Evolutionary conservation across 2,329 filamentous ascomycete species (phyloP), one percentile per base, ranked within the genome.

Genomic region (Dactylella cylindrospora): DNA sequence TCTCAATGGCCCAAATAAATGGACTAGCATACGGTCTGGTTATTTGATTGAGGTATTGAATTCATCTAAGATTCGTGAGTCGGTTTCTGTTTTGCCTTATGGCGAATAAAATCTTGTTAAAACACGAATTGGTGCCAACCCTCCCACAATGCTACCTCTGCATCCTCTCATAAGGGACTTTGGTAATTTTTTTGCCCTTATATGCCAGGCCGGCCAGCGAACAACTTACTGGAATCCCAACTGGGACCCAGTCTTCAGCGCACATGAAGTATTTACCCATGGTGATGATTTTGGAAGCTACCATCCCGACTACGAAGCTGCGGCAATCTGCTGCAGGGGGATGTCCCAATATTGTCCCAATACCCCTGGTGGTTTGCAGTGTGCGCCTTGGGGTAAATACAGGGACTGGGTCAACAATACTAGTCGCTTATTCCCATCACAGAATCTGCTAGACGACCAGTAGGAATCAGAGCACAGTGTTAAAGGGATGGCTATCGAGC

Each of bases 221-320:
- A 33, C 23, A 3, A 12, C 31, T n/a, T 8, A 13, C 5, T 1
- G 17, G 12, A 12, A 17, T 10, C 3, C 33, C 15, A 9, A 23
- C 5, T 5, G n/a, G 4, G 41, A 45, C 19, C 41, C 41, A 3
- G 41, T 45, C 5, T 33, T 45, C 12, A 20, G 5, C 10, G 41
- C 28, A 33, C 12, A 13, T 32, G 3, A 20, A 45, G 25, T 13
- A 12, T n/a, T n/a, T 13, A 23, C 5, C 12, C 3, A 19, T 32
- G 13, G 13, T 15, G 8, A 19, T 29, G 8, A n/a, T 7, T 31
- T 2, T 6, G 3, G 5, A n/a, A 15, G 17, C 12, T 10, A 7
- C n/a, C 22, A 45, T 23, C 41, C 41, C 15, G 41, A 47, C n/a
- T 47, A 26, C 13, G 43, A 47, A 36, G 43, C 31, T 13, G 28